A percentile compares a stretch with the other conserved stretches of the same genome.
Evolutionary conservation across 208 protist genomes (phyloP).

Genomic region (Crithidia bombi): DNA sequence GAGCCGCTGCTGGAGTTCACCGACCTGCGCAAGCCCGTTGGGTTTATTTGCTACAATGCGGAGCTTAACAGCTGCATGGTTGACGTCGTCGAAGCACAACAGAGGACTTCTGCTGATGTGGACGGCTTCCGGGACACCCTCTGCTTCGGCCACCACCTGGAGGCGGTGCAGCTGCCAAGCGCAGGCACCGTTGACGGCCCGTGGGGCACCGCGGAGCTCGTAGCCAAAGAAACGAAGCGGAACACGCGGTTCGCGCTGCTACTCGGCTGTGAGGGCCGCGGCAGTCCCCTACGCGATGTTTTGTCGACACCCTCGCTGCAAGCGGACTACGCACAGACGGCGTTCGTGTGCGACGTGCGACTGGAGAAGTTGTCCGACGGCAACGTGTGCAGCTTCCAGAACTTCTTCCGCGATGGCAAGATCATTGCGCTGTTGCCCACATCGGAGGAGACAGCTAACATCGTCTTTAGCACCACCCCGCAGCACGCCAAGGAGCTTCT

Average conservation of each 20-base stretch:
- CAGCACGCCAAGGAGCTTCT: constrained; percentile 64
- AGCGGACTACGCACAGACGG: constrained; percentile 85
- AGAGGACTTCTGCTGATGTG: not conserved
- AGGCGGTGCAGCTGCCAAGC: constrained; percentile 46
- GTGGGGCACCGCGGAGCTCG: constrained; percentile 47
- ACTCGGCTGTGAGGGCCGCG: constrained; percentile 85
- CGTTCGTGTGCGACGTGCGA: constrained; percentile 81
- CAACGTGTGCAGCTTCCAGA: constrained; percentile 89
- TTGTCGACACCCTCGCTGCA: constrained; percentile 59
- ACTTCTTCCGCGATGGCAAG: constrained; percentile 86
- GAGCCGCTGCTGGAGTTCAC: constrained; percentile 83
- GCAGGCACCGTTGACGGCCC: constrained; percentile 47
- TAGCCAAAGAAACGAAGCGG: constrained; percentile 25
- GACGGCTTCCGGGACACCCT: constrained; percentile 41
- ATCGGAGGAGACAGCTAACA: constrained; percentile 78
- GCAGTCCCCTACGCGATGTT: constrained; percentile 72
- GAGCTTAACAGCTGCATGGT: constrained; percentile 74
- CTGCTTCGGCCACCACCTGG: constrained; percentile 57
- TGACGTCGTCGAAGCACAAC: constrained; percentile 63
- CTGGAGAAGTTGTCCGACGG: constrained; percentile 69
- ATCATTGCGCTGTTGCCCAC: constrained; percentile 86
- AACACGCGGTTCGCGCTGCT: constrained; percentile 60
- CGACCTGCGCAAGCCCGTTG: constrained; percentile 77
- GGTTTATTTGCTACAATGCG: constrained; percentile 82
- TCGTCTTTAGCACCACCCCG: constrained; percentile 82